Evolutionary conservation across 1,284 basidiomycete species (phyloP), one percentile per base, ranked within the genome.

Genomic region (Mycosarcoma maydis): DNA sequence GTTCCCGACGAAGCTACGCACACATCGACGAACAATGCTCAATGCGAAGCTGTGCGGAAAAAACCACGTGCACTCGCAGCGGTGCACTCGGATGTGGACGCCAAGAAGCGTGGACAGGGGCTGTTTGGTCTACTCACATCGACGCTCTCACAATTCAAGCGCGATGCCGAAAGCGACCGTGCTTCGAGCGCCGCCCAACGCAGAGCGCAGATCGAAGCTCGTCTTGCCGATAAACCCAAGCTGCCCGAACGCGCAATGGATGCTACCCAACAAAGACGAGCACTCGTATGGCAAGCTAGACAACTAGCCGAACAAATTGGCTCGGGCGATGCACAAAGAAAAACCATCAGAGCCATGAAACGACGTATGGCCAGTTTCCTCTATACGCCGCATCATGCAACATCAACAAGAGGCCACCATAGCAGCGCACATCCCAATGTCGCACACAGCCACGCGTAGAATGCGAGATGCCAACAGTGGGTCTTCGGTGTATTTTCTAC

Each of bases 331-430:
- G 50, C 43, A 4, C 66, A 69, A 33, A 27, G 43, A 10, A 46
- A 43, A 14, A 62, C 58, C 6, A 7, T 62, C 5, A 40, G 67
- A 2, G 37, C 49, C 4, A 32, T 61, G 22, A 65, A 61, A 20
- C 26, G 68, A 6, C 17, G 68, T 4, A 66, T 60, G 57, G 61
- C 68, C 1, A 49, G 44, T 17, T 71, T 71, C 17, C 40, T 66
- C 16, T 70, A 33, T 33, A 64, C 60, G 6, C 24, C 50, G 9
- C 30, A 34, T 16, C 37, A 19, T n/a, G n/a, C 13, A 14, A 1
- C 10, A 4, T 39, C 4, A 11, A 42, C 7, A 22, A 22, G 24
- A 20, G 17, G 4, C 10, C 19, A 47, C 44, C n/a, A 27, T 59
- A 9, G 65, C 57, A 1, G 24, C 22, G 2, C 23, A 50, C 0